These are phyloP conservation scores for Tuber magnatum DNA, from an alignment of 495 filamentous ascomycete species.

Conservation along the genomic window DNA sequence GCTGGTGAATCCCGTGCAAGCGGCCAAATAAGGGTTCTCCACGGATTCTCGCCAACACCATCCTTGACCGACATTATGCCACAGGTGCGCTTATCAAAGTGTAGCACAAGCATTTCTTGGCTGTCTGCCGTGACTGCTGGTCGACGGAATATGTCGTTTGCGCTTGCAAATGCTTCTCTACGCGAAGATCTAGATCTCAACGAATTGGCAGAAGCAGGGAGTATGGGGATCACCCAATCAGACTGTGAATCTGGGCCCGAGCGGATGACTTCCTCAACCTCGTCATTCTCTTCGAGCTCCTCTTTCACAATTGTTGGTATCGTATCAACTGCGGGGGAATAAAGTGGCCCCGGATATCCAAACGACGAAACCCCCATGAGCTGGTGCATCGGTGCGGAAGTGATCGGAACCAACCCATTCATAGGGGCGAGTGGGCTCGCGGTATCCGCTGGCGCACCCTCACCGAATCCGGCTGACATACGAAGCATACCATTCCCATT, in stretches of 20 bases:
- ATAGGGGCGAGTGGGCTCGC: background rate
- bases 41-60: slow-evolving; percentile 67
- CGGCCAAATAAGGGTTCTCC: slow-evolving; percentile 69
- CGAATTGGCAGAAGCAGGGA: slow-evolving; percentile 35
- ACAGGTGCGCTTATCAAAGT: slow-evolving; percentile 66
- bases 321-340: slow-evolving; percentile 8
- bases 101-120: slow-evolving; percentile 58
- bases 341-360: slow-evolving; percentile 4
- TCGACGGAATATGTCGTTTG: slow-evolving; percentile 43
- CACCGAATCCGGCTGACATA: background rate
- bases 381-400: slow-evolving; percentile 6
- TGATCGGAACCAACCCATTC: background rate
- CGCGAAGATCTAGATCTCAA: slow-evolving; percentile 28
- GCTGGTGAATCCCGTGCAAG: slow-evolving; percentile 59
- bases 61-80: slow-evolving; percentile 71
- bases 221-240: slow-evolving; percentile 16
- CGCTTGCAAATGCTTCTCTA: slow-evolving; percentile 22
- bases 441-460: background rate
- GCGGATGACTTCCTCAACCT: slow-evolving; percentile 57
- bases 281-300: slow-evolving; percentile 44
- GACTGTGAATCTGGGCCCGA: slow-evolving; percentile 8
- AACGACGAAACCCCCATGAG: background rate
- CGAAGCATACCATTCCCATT: background rate
- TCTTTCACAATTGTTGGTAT: slow-evolving; percentile 27
- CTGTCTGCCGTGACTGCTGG: slow-evolving; percentile 49